phyloP scores from a whole-genome alignment of 108 stramenopile genomes.

The Nannochloropsis oceanica region DNA sequence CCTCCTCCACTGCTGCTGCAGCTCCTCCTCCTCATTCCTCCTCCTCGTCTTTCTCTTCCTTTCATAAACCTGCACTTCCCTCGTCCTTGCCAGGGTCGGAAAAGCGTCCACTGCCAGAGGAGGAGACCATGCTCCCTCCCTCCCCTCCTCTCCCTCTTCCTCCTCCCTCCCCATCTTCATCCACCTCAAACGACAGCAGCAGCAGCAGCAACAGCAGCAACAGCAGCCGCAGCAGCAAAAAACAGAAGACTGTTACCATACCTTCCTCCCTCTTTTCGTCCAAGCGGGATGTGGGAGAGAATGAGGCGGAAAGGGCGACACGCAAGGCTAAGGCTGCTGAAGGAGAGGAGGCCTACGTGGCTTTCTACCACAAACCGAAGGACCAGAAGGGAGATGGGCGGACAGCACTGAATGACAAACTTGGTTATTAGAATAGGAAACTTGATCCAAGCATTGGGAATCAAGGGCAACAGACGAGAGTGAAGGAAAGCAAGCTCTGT shows the following conservation, averaged over 20 bases:
- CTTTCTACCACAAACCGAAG: not conserved
- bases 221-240: not conserved
- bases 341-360: not conserved
- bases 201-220: not conserved
- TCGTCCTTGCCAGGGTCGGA: too few relatives aligned
- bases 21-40: not conserved
- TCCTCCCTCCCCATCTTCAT: not conserved
- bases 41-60: too few relatives aligned
- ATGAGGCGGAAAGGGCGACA: not conserved
- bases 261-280: not conserved
- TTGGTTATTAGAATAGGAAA: not conserved
- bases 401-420: conserved; percentile 11
- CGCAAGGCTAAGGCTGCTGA: not conserved
- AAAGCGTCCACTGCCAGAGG: not conserved
- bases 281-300: not conserved
- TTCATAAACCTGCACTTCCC: too few relatives aligned
- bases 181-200: not conserved
- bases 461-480: too few relatives aligned
- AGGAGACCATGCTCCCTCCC: not conserved
- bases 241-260: not conserved
- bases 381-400: conserved; percentile 10
- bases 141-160: not conserved
- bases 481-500: too few relatives aligned
- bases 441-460: too few relatives aligned
- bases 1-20: too few relatives aligned